A percentile compares a stretch with the other conserved stretches of the same genome.
These are phyloP conservation scores for Diaporthe citrichinensis DNA, from an alignment of 2,329 filamentous ascomycete species.

Conservation along the genomic window DNA sequence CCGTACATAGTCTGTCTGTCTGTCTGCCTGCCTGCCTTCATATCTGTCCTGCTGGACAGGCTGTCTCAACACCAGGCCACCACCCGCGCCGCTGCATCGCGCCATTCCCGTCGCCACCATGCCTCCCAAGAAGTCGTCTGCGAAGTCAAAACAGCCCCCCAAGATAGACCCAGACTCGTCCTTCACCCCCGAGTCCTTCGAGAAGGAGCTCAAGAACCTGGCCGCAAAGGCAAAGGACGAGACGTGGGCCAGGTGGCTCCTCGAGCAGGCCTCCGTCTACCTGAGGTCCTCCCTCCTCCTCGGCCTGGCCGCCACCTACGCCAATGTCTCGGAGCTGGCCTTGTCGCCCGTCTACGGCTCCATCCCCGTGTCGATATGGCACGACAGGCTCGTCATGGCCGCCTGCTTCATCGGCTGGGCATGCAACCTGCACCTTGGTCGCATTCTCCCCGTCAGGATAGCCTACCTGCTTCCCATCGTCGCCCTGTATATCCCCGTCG, in stretches of 20 bases:
- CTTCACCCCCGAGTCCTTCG: constrained; percentile 66
- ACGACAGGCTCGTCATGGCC: constrained; percentile 75
- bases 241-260: constrained; percentile 51
- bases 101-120: constrained; percentile 45
- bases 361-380: constrained; percentile 81
- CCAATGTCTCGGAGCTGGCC: constrained; percentile 80
- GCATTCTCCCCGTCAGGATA: constrained; percentile 63
- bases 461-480: constrained; percentile 76
- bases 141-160: constrained; percentile 42
- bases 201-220: constrained; percentile 66
- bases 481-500: constrained; percentile 80
- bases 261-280: constrained; percentile 58
- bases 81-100: neutral
- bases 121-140: constrained; percentile 45
- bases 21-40: neutral
- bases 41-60: constrained; percentile 13
- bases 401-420: constrained; percentile 81
- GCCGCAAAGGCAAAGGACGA: constrained; percentile 59
- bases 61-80: neutral
- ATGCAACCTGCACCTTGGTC: constrained; percentile 70
- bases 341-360: constrained; percentile 91
- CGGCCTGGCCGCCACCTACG: constrained; percentile 72
- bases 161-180: constrained; percentile 51
- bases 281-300: constrained; percentile 61
- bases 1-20: neutral